Evolutionary conservation across 1,284 basidiomycete genomes (phyloP).

Genomic region (Abortiporus biennis): DNA sequence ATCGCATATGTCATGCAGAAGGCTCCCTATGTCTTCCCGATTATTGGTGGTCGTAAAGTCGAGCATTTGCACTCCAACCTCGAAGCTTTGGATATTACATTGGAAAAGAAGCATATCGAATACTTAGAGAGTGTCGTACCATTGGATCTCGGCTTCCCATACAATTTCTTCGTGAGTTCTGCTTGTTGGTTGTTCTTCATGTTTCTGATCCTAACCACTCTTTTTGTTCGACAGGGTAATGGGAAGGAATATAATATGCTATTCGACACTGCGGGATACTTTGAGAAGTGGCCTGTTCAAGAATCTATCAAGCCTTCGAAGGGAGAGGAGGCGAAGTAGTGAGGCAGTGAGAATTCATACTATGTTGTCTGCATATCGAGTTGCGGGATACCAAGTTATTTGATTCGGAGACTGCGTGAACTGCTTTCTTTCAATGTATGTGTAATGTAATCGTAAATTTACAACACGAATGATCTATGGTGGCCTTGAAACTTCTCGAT

Average conservation of each 20-base stretch:
- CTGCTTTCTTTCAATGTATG: too few relatives aligned
- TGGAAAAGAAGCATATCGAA: conserved; percentile 34
- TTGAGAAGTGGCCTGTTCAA: conserved; percentile 2
- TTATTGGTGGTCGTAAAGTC: conserved; percentile 40
- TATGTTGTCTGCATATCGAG: too few relatives aligned
- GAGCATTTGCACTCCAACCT: conserved; percentile 41
- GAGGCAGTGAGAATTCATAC: too few relatives aligned
- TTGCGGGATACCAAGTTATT: too few relatives aligned
- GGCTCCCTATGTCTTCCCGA: conserved; percentile 35
- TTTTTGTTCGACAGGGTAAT: background rate
- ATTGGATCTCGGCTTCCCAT: conserved; percentile 37
- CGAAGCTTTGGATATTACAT: conserved; percentile 36
- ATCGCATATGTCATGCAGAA: conserved; percentile 44
- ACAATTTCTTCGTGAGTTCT: conserved; percentile 28
- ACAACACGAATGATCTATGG: too few relatives aligned
- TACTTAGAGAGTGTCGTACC: conserved; percentile 31
- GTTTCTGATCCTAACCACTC: background rate
- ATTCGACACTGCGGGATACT: background rate
- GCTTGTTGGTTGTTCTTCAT: background rate
- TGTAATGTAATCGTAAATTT: too few relatives aligned
- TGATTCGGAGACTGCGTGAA: too few relatives aligned
- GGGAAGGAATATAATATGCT: background rate
- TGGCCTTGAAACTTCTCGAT: too few relatives aligned
- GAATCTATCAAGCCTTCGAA: background rate
- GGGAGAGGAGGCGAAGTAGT: too few relatives aligned